A percentile compares a stretch with the other conserved stretches of the same genome.
Conservation (phyloP, 352 stramenopile species). For the Pythium monospermum region DNA sequence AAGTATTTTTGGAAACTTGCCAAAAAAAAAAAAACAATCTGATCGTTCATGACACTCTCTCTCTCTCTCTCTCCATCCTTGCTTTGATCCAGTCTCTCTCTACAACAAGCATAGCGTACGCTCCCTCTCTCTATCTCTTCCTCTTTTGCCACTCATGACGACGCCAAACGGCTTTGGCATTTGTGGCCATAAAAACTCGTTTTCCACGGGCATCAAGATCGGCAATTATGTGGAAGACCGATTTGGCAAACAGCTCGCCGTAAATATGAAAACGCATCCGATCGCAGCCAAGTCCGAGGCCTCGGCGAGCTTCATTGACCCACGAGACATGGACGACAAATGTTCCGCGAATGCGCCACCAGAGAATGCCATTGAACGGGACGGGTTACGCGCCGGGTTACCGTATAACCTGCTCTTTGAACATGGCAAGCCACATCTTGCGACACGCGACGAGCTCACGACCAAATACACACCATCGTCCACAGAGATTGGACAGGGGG, state of each 20-base stretch:
- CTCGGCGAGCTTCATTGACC: slow-evolving; percentile 49
- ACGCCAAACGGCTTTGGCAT: slow-evolving; percentile 62
- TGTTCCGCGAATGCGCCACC: slow-evolving; percentile 33
- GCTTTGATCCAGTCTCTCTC: too few species aligned
- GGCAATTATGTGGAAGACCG: slow-evolving; percentile 84
- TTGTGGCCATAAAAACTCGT: slow-evolving; percentile 83
- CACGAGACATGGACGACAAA: slow-evolving; percentile 51
- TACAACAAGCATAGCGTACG: too few species aligned
- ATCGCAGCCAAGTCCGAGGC: slow-evolving; percentile 46
- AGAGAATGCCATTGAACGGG: slow-evolving; percentile 44
- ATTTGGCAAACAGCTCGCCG: slow-evolving; percentile 49
- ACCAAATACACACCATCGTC: slow-evolving; percentile 56
- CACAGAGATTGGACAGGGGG: slow-evolving; percentile 37
- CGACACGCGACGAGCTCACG: slow-evolving; percentile 34
- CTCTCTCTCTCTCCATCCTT: too few species aligned
- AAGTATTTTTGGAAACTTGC: slow-evolving; percentile 1
- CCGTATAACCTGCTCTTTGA: slow-evolving; percentile 75
- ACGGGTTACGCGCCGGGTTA: slow-evolving; percentile 47
- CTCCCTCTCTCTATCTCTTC: too few species aligned
- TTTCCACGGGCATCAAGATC: slow-evolving; percentile 64
- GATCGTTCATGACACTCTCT: too few species aligned
- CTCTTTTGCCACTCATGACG: too few species aligned
- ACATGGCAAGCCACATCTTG: slow-evolving; percentile 45
- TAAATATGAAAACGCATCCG: slow-evolving; percentile 26
- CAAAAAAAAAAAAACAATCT: too few species aligned